A percentile compares a stretch with the other conserved stretches of the same genome.
These are phyloP conservation scores for Mycena rosella DNA, from an alignment of 768 basidiomycete genomes.

Conservation along the genomic window DNA sequence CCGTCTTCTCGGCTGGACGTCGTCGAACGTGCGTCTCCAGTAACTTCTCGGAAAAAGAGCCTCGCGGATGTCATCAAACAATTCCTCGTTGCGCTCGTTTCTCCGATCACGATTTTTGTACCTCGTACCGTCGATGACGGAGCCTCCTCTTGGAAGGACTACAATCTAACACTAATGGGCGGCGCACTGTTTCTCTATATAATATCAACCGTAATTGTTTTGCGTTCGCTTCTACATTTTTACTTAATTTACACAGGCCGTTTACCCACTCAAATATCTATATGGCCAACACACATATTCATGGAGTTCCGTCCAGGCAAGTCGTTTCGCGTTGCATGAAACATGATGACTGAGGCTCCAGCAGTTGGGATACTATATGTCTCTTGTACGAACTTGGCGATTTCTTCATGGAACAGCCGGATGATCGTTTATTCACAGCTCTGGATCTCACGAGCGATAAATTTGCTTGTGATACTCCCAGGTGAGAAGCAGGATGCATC, in stretches of 20 bases:
- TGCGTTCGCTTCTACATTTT: conserved; percentile 1
- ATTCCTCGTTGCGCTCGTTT: conserved; percentile 61
- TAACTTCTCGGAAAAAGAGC: conserved; percentile 27
- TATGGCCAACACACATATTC: conserved; percentile 80
- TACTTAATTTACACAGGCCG: conserved; percentile 56
- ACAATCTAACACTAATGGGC: conserved; percentile 80
- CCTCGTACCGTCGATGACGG: conserved; percentile 62
- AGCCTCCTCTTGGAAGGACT: conserved; percentile 65
- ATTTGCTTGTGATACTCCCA: conserved; percentile 77
- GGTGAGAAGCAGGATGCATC: conserved; percentile 54
- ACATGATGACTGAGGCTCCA: conserved; percentile 3
- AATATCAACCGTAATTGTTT: conserved; percentile 68
- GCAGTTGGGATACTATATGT: conserved; percentile 82
- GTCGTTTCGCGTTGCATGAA: conserved; percentile 24
- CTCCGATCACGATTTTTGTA: conserved; percentile 77
- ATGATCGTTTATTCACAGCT: conserved; percentile 43
- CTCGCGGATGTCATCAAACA: conserved; percentile 33
- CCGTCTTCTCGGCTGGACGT: conserved; percentile 41
- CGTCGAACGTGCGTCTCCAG: conserved; percentile 41
- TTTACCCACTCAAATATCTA: conserved; percentile 82
- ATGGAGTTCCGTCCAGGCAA: conserved; percentile 73
- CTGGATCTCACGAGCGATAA: conserved; percentile 72
- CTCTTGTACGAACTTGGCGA: conserved; percentile 47
- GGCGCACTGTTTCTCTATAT: conserved; percentile 72
- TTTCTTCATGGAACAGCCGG: not conserved